A percentile compares a stretch with the other conserved stretches of the same genome.
Evolutionary conservation across 352 stramenopile species (phyloP).

Genomic region (Pythium rhizo-oryzae): DNA sequence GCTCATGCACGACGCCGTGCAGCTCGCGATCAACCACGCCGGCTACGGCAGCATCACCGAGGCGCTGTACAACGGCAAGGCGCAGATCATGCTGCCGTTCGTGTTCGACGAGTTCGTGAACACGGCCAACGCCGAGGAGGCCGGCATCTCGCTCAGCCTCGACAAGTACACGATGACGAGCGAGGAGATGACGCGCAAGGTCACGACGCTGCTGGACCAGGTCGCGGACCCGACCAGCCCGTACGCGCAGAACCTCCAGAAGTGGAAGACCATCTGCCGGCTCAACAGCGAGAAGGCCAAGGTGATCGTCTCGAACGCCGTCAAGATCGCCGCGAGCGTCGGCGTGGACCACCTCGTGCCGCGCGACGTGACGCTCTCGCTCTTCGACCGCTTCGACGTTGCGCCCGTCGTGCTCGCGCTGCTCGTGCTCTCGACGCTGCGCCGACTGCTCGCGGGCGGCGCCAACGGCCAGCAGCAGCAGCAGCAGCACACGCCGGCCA

Average conservation of each 20-base stretch:
- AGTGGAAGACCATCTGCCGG: slow-evolving; percentile 32
- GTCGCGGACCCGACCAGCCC: slow-evolving; percentile 14
- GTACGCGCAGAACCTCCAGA: slow-evolving; percentile 22
- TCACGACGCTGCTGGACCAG: slow-evolving; percentile 23
- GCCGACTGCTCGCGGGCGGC: slow-evolving; percentile 6
- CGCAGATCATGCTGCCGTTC: slow-evolving; percentile 31
- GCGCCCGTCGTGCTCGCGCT: slow-evolving; percentile 9
- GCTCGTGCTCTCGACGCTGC: slow-evolving; percentile 14
- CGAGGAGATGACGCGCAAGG: slow-evolving; percentile 27
- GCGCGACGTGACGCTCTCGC: slow-evolving; percentile 24
- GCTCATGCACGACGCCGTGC: slow-evolving; percentile 33
- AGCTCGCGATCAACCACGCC: slow-evolving; percentile 27
- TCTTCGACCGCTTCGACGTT: slow-evolving; percentile 29
- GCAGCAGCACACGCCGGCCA: background rate
- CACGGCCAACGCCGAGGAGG: slow-evolving; percentile 23
- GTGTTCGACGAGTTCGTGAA: slow-evolving; percentile 33
- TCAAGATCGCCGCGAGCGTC: slow-evolving; percentile 28
- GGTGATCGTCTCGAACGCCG: slow-evolving; percentile 25
- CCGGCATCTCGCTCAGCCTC: slow-evolving; percentile 28
- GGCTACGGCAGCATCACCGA: slow-evolving; percentile 31
- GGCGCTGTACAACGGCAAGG: slow-evolving; percentile 29
- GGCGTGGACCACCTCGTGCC: slow-evolving; percentile 29
- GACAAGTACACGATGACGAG: slow-evolving; percentile 34
- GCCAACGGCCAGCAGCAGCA: background rate
- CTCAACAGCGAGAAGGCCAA: slow-evolving; percentile 30